A percentile compares a stretch with the other conserved stretches of the same genome.
These are phyloP conservation scores for Margaritispora aquatica DNA, from an alignment of 495 filamentous ascomycete genomes.

Conservation along the genomic window DNA sequence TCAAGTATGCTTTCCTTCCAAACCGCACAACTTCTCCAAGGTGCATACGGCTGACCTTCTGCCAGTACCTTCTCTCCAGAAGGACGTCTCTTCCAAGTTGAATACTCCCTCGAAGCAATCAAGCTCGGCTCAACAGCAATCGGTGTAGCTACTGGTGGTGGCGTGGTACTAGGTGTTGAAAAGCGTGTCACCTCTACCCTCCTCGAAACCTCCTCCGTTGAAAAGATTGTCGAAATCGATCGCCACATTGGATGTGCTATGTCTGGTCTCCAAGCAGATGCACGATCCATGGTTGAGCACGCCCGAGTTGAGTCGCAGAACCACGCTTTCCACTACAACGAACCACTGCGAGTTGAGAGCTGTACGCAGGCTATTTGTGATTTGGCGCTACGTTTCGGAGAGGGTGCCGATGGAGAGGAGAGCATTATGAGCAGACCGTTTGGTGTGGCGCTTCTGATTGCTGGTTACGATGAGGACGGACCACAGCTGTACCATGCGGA, in stretches of 20 bases:
- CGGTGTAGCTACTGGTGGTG: conserved; percentile 88
- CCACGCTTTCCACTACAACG: conserved; percentile 95
- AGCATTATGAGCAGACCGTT: conserved; percentile 97
- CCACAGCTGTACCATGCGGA: conserved; percentile 97
- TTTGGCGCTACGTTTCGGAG: conserved; percentile 90
- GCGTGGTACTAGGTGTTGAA: conserved; percentile 94
- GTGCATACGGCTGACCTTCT: not conserved
- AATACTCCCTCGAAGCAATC: conserved; percentile 99
- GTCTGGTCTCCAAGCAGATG: conserved; percentile 95
- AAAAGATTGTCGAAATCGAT: conserved; percentile 99
- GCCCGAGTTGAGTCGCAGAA: conserved; percentile 95
- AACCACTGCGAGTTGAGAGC: conserved; percentile 88
- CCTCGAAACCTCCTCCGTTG: conserved; percentile 92
- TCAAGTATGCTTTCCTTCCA: conserved; percentile 66
- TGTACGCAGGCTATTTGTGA: conserved; percentile 99
- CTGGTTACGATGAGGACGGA: conserved; percentile 94
- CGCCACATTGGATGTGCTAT: conserved; percentile 98
- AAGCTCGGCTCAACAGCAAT: conserved; percentile 98
- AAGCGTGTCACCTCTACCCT: conserved; percentile 98
- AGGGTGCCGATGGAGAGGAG: conserved; percentile 96
- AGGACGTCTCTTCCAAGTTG: conserved; percentile 99
- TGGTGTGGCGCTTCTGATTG: conserved; percentile 93
- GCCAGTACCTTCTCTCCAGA: conserved; percentile 97
- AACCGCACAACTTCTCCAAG: not conserved
- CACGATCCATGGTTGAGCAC: conserved; percentile 93